Conservation (phyloP, 2,329 filamentous ascomycete species). For the Dactylonectria estremocensis region DNA sequence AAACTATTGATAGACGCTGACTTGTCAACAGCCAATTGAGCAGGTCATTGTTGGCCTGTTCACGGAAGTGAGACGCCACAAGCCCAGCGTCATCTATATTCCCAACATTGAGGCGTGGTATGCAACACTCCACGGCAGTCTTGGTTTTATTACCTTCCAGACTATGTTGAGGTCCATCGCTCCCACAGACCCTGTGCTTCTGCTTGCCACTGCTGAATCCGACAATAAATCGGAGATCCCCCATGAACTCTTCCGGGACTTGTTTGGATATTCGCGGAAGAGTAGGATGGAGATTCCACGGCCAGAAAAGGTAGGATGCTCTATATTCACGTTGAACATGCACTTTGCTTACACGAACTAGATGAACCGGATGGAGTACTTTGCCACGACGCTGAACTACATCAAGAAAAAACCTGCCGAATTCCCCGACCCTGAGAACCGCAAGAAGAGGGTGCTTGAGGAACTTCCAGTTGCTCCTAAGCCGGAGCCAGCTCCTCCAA, state of each 20-base stretch:
- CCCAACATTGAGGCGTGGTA: slow-evolving; percentile 94
- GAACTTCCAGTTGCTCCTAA: slow-evolving; percentile 82
- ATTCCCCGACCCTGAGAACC: slow-evolving; percentile 88
- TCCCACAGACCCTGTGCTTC: slow-evolving; percentile 90
- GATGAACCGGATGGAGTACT: slow-evolving; percentile 83
- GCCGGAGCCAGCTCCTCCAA: slow-evolving; percentile 76
- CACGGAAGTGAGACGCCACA: slow-evolving; percentile 92
- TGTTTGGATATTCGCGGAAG: slow-evolving; percentile 89
- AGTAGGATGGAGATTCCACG: slow-evolving; percentile 81
- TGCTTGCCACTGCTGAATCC: slow-evolving; percentile 88
- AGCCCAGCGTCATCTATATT: slow-evolving; percentile 95
- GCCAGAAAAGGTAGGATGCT: slow-evolving; percentile 72
- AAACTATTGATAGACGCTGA: slow-evolving; percentile 38
- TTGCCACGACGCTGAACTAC: slow-evolving; percentile 80
- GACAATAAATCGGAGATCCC: slow-evolving; percentile 72
- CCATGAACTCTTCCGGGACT: slow-evolving; percentile 75
- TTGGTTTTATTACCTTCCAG: slow-evolving; percentile 85
- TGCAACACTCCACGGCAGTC: slow-evolving; percentile 69
- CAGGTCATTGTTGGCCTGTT: slow-evolving; percentile 93
- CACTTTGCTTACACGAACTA: slow-evolving; percentile 46
- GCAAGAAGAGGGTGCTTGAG: slow-evolving; percentile 89
- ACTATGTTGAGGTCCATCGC: slow-evolving; percentile 86
- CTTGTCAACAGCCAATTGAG: slow-evolving; percentile 75
- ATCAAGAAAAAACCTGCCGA: slow-evolving; percentile 85
- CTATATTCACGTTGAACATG: background rate